Base-by-base conservation (phyloP, 2,329 filamentous ascomycete species). In the Fusarium subglutinans region DNA sequence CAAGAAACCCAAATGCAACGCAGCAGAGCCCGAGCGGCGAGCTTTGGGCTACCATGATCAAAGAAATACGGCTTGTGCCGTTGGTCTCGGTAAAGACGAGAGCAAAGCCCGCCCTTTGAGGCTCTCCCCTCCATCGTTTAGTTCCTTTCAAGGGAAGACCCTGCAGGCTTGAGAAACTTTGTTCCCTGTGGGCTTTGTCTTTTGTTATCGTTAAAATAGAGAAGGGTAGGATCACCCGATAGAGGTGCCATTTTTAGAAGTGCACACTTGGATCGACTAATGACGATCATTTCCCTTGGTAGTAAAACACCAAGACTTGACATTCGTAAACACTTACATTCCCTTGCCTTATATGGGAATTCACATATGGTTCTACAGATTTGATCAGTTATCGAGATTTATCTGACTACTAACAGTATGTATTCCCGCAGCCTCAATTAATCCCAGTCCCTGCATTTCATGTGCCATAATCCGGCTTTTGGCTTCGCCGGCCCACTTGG, bases 391-490 rank as follows among this genome's bases (percentile, higher is more conserved):
- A 73, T 70, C 61, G 56, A 40, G 54, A 38, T 33, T 14, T 64
- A 69, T 66, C 62, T 38, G n/a, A 13, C 20, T 5, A 9, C 22
- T 75, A 74, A 64, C 55, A 61, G 12, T 48, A 35, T 35, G 33
- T 35, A 26, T 38, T 63, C 24, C 12, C 57, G 63, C 53, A 68
- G 44, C 65, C 67, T 59, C 54, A 54, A 58, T 11, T 45, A 38
- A 56, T 26, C 72, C 72, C 41, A 60, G 73, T 73, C 73, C 73
- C 69, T 75, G 73, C 63, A 63, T 71, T 50, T 62, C 47, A 75
- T 66, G 55, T 68, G 55, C 62, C 53, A 69, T 63, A 71, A 76
- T 77, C 74, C 76, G 70, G 76, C 72, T 78, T 77, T 72, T 73
- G 62, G 51, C 58, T 68, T 26, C 48, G 65, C 63, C 37, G 61